A percentile compares a stretch with the other conserved stretches of the same genome.
phyloP scores from a whole-genome alignment of 208 protist species.

The Leishmania mexicana region DNA sequence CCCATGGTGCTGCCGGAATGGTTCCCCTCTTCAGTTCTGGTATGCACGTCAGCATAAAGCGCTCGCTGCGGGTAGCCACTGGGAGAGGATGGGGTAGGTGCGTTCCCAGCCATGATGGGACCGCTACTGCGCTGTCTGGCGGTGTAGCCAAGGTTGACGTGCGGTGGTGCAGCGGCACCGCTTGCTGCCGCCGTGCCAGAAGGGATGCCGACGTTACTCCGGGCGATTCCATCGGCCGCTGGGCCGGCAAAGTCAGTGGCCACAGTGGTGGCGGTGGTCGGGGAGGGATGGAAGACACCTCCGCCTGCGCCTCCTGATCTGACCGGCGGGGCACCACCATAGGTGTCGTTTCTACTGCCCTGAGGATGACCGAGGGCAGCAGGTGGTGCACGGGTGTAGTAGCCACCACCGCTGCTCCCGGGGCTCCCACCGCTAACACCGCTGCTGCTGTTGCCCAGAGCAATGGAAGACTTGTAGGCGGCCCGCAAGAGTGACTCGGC shows the following conservation, averaged over 20 bases:
- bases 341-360: background rate
- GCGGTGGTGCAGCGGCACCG: conserved; percentile 14
- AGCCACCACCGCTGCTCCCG: background rate
- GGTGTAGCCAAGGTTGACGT: conserved; percentile 26
- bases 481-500: conserved; percentile 38
- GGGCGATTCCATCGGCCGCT: background rate
- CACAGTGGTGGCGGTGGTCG: background rate
- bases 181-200: background rate
- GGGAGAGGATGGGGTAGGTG: conserved; percentile 4
- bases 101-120: background rate
- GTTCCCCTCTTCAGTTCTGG: background rate
- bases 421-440: background rate
- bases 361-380: background rate
- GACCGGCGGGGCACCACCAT: background rate
- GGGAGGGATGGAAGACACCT: background rate
- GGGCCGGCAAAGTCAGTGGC: background rate
- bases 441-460: conserved; percentile 1
- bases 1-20: background rate
- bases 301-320: background rate
- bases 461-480: conserved; percentile 14
- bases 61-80: background rate
- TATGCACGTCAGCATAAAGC: background rate
- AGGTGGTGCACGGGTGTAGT: background rate
- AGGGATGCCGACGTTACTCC: background rate
- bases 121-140: background rate